Evolutionary conservation across 768 basidiomycete species (phyloP).

Genomic region (Mycena chlorophos): DNA sequence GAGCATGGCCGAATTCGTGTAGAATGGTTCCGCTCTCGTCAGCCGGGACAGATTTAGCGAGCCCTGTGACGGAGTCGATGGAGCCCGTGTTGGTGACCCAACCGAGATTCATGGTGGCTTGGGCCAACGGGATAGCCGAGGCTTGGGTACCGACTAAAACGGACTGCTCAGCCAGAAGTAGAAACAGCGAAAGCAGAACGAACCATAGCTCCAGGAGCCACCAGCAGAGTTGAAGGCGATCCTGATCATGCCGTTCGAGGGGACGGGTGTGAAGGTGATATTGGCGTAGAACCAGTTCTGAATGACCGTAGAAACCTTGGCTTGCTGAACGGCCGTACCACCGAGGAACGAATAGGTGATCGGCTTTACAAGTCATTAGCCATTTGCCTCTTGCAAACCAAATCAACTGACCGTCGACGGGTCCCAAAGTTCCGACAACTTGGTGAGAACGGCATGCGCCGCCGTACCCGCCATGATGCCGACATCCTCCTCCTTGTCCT

Average conservation of each 20-base stretch:
- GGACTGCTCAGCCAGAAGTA: not conserved
- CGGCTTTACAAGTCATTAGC: no score
- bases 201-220: constrained; percentile 7
- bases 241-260: not conserved
- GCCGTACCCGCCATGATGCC: no score
- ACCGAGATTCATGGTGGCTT: constrained; percentile 9
- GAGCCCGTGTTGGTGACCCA: constrained; percentile 2
- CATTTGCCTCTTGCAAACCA: no score
- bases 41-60: not conserved
- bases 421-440: no score
- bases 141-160: constrained; percentile 3
- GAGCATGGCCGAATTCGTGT: constrained; percentile 20
- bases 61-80: not conserved
- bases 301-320: constrained; percentile 3
- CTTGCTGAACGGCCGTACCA: constrained; percentile 1
- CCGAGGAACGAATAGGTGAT: constrained; percentile 6
- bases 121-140: not conserved
- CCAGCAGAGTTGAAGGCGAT: not conserved
- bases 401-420: no score
- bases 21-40: constrained; percentile 14
- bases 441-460: no score
- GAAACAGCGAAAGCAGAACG: not conserved
- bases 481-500: no score
- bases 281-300: constrained; percentile 14
- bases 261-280: constrained; percentile 1